These are phyloP conservation scores for Heliamphora exappendiculata DNA, from an alignment of 148 eudicot species.

Conservation along the genomic window DNA sequence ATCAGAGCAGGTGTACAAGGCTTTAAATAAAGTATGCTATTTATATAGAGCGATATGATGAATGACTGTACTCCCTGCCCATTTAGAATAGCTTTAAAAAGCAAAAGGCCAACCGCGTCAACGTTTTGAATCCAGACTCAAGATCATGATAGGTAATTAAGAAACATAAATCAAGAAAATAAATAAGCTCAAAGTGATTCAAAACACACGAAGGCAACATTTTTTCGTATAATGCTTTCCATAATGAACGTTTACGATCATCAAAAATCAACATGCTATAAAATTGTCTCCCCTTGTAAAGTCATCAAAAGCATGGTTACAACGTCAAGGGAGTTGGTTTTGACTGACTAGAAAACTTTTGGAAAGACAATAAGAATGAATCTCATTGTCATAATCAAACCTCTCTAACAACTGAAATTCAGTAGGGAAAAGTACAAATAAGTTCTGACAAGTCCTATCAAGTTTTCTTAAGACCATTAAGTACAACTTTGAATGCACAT, in stretches of 20 bases:
- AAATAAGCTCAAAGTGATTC: not conserved
- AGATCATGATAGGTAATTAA: not conserved
- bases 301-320: not conserved
- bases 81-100: no score
- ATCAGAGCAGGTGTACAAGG: no score
- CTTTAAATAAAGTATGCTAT: no score
- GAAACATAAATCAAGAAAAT: not conserved
- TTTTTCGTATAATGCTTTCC: not conserved
- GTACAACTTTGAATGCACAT: no score
- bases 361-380: not conserved
- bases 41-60: no score
- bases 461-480: no score
- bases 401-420: not conserved
- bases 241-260: not conserved
- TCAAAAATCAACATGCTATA: not conserved
- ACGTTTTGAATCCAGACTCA: no score
- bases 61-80: no score
- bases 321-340: not conserved
- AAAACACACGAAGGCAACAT: not conserved
- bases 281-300: not conserved
- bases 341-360: constrained; percentile 8
- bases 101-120: no score
- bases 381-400: not conserved
- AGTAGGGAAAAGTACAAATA: no score
- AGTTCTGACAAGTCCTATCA: no score